phyloP scores from a whole-genome alignment of 139 green algal genomes.

The Parachlorella kessleri region DNA sequence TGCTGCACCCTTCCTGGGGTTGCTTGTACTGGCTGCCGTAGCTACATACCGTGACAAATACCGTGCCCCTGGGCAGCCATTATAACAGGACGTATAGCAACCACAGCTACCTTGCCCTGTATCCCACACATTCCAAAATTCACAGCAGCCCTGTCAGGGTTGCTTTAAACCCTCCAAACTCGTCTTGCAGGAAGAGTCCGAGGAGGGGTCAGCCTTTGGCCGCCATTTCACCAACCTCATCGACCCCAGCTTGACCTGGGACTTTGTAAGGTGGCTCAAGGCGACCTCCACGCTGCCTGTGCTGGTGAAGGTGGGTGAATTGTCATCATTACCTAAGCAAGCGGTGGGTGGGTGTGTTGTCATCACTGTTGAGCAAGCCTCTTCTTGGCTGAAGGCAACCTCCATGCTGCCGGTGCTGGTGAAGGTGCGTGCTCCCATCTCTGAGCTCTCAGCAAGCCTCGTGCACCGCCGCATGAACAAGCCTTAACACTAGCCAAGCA shows the following conservation, averaged over 20 bases:
- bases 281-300: conserved; percentile 77
- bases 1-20: neutral
- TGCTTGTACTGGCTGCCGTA: neutral
- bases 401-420: conserved; percentile 82
- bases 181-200: neutral
- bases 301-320: conserved; percentile 81
- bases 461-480: no score
- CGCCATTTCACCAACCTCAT: conserved; percentile 47
- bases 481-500: no score
- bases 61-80: neutral
- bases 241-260: conserved; percentile 73
- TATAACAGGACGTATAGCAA: no score
- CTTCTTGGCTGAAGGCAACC: conserved; percentile 78
- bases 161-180: neutral
- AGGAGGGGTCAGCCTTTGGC: neutral
- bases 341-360: no score
- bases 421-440: conserved; percentile 81
- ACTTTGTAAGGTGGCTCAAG: conserved; percentile 76
- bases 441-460: no score
- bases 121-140: no score
- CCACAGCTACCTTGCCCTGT: no score
- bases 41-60: neutral
- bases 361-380: no score
- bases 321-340: no score
- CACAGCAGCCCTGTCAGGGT: no score